These are phyloP conservation scores for Arabis alpina DNA, from an alignment of 345 rosid species.

Conservation along the genomic window DNA sequence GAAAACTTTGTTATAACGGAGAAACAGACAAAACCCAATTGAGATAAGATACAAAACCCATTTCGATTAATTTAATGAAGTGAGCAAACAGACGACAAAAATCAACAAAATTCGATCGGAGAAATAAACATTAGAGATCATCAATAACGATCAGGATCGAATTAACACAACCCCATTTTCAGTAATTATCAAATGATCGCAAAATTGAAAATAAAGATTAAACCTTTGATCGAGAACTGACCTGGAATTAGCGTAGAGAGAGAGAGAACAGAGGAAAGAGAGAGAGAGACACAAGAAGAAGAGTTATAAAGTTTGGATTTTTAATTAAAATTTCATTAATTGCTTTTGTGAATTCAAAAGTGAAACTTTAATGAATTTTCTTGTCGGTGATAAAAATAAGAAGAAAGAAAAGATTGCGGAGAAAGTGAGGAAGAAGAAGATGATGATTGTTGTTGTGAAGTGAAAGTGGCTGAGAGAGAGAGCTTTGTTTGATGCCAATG, in stretches of 20 bases:
- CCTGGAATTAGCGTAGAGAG: background rate
- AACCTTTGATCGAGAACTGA: slow-evolving; percentile 34
- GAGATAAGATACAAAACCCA: no score
- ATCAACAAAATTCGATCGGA: background rate
- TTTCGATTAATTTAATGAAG: background rate
- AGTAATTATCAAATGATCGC: slow-evolving; percentile 4
- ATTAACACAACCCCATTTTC: background rate
- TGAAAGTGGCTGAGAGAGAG: slow-evolving; percentile 25
- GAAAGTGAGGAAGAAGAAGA: slow-evolving; percentile 36
- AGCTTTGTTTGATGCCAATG: slow-evolving; percentile 34
- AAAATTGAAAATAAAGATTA: slow-evolving; percentile 4
- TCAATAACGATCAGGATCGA: slow-evolving; percentile 8
- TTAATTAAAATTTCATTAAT: slow-evolving; percentile 23
- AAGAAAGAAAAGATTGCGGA: slow-evolving; percentile 29
- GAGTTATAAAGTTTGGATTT: slow-evolving; percentile 6
- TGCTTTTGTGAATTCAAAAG: slow-evolving; percentile 17
- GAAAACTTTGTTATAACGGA: slow-evolving; percentile 20
- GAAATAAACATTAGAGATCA: slow-evolving; percentile 13
- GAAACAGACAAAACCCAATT: slow-evolving; percentile 23
- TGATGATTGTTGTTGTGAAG: slow-evolving; percentile 30
- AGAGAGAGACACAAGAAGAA: slow-evolving; percentile 26
- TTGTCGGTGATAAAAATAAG: slow-evolving; percentile 14
- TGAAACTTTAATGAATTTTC: background rate
- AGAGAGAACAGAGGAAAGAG: slow-evolving; percentile 33
- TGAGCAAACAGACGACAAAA: slow-evolving; percentile 11